Evolutionary conservation across 2,329 filamentous ascomycete species (phyloP), one percentile per base, ranked within the genome.

Genomic region (Clarireedia sp.): DNA sequence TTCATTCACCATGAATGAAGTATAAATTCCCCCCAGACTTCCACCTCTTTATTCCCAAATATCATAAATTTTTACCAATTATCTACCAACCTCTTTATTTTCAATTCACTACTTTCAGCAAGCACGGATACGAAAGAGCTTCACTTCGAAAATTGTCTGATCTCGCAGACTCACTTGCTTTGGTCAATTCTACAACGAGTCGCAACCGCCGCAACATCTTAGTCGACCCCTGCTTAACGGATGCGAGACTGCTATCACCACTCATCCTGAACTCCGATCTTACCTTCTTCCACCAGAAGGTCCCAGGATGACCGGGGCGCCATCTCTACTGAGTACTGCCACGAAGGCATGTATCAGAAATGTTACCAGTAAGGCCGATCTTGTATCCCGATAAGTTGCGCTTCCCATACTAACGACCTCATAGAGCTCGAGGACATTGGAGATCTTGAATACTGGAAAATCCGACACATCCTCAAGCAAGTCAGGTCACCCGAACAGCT

Each of bases 401-500:
- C 19, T 17, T 10, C 45, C 17, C 17, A 17, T 21, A 58, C 52
- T 62, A 54, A 60, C 19, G 51, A 23, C 23, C 12, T 45, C 41
- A n/a, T 48, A 78, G 75, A 74, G 55, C 77, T 96, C 55, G 77
- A 77, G 46, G 84, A 89, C 68, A 75, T 96, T 45, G 89, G 88
- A 61, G 79, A 84, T 55, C 74, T 91, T 40, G 82, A 85, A 3
- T 89, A 86, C 71, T 71, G 78, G 23, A 73, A 85, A 59, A 79
- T 88, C 51, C 76, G 79, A 7, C 78, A 82, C 1, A 80, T 96
- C 41, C 81, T 97, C 33, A 66, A 80, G 51, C 85, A 83, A 56
- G 74, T 97, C 55, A 82, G 87, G 53, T 86, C 79, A 60, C 84
- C 90, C 1, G 73, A 79, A 45, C 90, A 95, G 68, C 81, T 97